These are phyloP conservation scores for Kazachstania taianensis DNA, from an alignment of 805 yeast species.

Conservation along the genomic window DNA sequence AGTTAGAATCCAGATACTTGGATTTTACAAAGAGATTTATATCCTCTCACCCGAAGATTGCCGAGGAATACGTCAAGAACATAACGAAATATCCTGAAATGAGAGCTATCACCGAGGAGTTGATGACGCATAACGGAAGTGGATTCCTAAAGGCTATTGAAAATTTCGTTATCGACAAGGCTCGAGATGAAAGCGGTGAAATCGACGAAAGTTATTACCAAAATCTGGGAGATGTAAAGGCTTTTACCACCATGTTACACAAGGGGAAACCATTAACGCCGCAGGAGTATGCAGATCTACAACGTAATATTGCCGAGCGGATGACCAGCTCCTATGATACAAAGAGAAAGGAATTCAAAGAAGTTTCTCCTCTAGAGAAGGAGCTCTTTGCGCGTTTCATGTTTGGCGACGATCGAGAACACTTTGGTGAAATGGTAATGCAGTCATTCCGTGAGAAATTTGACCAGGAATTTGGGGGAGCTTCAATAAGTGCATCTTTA, in stretches of 20 bases:
- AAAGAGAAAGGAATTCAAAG: constrained; percentile 19
- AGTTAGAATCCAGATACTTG: constrained; percentile 17
- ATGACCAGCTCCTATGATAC: constrained; percentile 25
- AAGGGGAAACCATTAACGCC: constrained; percentile 24
- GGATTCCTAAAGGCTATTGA: constrained; percentile 75
- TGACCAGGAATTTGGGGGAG: constrained; percentile 15
- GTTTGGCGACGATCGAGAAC: constrained; percentile 23
- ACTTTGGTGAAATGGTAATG: constrained; percentile 22
- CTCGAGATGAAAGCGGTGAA: constrained; percentile 6
- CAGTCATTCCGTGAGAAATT: constrained; percentile 23
- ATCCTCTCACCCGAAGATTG: constrained; percentile 28
- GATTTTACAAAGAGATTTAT: constrained; percentile 25
- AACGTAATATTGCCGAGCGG: constrained; percentile 25
- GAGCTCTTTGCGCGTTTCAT: constrained; percentile 26
- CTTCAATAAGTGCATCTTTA: constrained; percentile 17
- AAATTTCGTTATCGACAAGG: constrained; percentile 45
- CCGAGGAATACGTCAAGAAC: constrained; percentile 26
- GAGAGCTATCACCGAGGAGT: constrained; percentile 65
- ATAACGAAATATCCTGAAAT: constrained; percentile 34
- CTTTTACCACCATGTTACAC: constrained; percentile 23
- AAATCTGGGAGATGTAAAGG: constrained; percentile 16
- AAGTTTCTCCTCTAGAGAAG: constrained; percentile 22
- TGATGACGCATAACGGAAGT: constrained; percentile 60
- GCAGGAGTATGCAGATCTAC: constrained; percentile 25
- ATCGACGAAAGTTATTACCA: constrained; percentile 7